Evolutionary conservation across 306 rosid genomes (phyloP), one percentile per base, ranked within the genome.

Genomic region (Vigna hirtella): DNA sequence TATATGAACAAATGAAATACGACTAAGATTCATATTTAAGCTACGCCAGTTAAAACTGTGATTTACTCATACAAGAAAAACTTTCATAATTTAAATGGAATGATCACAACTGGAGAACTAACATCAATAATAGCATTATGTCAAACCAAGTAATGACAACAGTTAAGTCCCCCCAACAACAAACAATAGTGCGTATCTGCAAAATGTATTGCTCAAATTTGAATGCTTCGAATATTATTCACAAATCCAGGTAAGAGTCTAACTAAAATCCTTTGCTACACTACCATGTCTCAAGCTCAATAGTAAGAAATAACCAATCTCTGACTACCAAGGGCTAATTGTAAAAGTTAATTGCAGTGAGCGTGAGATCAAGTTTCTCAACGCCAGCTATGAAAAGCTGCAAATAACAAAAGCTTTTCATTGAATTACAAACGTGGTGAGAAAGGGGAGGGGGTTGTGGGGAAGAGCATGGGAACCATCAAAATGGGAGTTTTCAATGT

Each of bases 241-340:
- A 74, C 8, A 62, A 30, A 74, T 63, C 66, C 16, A 76, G 62
- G 68, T 62, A 82, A 51, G 22, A 71, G 45, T 43, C 79, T 43
- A 56, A 30, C 43, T 55, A 24, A 34, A 45, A 73, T 5, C 61
- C 18, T 77, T 71, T 32, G 20, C 64, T n/a, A 52, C 72, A 38
- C 17, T 16, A 32, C 15, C 7, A 79, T 47, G 32, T 68, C 68
- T 69, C 56, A 42, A 49, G 77, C 16, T 55, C 62, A 47, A 14
- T 59, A 47, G 50, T 18, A 64, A 58, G 67, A 42, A 63, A 42
- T 2, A 50, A 59, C 62, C 62, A 40, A 59, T 58, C 53, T 55
- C 45, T 48, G 55, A 76, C 59, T 63, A 62, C 72, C 56, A 67
- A 65, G 57, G 55, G 16, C 18, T 22, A 62, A 55, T 58, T 61